A percentile compares a stretch with the other conserved stretches of the same genome.
phyloP scores from a whole-genome alignment of 2,329 filamentous ascomycete species.

The Thermoascus crustaceus region DNA sequence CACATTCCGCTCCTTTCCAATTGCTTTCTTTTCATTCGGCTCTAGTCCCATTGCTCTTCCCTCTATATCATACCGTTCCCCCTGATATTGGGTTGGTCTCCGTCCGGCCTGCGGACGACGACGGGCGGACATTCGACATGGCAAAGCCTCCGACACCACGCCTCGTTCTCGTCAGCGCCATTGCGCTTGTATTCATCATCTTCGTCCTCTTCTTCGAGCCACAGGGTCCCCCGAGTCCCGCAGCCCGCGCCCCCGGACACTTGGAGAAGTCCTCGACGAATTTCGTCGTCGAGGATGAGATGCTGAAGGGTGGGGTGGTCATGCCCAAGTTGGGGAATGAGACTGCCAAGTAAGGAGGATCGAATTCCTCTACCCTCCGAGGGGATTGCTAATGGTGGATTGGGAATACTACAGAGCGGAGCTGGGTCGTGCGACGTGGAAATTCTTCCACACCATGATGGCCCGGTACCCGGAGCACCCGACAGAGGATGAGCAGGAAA shows the following conservation, averaged over 20 bases:
- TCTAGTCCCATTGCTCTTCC: too few species aligned
- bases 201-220: slow-evolving; percentile 32
- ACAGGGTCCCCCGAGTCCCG: slow-evolving; percentile 29
- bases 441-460: slow-evolving; percentile 59
- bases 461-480: slow-evolving; percentile 58
- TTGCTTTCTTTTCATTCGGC: too few species aligned
- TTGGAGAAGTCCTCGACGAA: slow-evolving; percentile 23
- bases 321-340: slow-evolving; percentile 43
- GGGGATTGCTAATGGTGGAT: slow-evolving; percentile 5
- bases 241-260: slow-evolving; percentile 33
- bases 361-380: neutral
- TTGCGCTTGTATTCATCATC: slow-evolving; percentile 25
- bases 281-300: slow-evolving; percentile 23
- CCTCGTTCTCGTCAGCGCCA: slow-evolving; percentile 27
- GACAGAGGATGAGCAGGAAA: slow-evolving; percentile 51
- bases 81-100: too few species aligned
- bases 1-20: too few species aligned
- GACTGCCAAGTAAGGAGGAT: slow-evolving; percentile 36
- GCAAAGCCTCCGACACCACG: slow-evolving; percentile 30
- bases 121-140: too few species aligned
- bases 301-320: slow-evolving; percentile 36
- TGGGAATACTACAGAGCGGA: slow-evolving; percentile 43
- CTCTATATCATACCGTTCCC: too few species aligned
- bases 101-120: too few species aligned
- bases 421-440: slow-evolving; percentile 58